Base-by-base conservation (phyloP, 1,284 basidiomycete species). In the Mycena sp. region DNA sequence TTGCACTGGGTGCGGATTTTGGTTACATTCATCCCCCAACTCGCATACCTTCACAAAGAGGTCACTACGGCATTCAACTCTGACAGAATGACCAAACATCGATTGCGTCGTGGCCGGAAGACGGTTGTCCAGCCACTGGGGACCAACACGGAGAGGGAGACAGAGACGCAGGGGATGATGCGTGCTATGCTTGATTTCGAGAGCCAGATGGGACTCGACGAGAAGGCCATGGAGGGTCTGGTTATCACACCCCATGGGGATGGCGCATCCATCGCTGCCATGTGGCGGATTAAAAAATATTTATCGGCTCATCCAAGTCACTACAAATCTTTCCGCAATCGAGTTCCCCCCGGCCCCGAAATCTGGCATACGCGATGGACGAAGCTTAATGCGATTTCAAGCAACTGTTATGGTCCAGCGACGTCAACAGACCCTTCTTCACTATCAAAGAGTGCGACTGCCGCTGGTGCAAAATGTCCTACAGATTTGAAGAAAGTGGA, bases 81-180 rank as follows among this genome's bases (percentile, higher is more conserved):
- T 0, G 38, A 11, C 3, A 23, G 12, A 11, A 64, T 67, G 25
- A 50, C 59, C 0, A 67, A 65, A 9, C 63, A 49, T 17, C 58
- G 58, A 6, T 43, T 63, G 25, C 55, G 16, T 4, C 30, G 51
- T 0, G 37, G 16, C 2, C 55, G 55, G 4, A 53, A 46, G 11
- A 60, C 67, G 0, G 23, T n/a, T 11, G 43, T 67, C 6, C 65
- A 69, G 23, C 62, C 62, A 1, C 43, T 69, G 2, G 62, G 62
- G 45, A 64, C 59, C 0, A 69, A 69, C 60, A 40, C 51, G 3
- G 67, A 67, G 35, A 19, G 26, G 0, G 49, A 60, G 35, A 50
- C 59, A 6, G 55, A 62, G 40, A 67, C 46, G 0, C 54, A 64
- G 23, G 67, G 62, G 1, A 69, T 69, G 67, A 44, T 45, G 41